Evolutionary conservation across 2,329 filamentous ascomycete species (phyloP), one percentile per base, ranked within the genome.

Genomic region (Aspergillus quadricinctus): DNA sequence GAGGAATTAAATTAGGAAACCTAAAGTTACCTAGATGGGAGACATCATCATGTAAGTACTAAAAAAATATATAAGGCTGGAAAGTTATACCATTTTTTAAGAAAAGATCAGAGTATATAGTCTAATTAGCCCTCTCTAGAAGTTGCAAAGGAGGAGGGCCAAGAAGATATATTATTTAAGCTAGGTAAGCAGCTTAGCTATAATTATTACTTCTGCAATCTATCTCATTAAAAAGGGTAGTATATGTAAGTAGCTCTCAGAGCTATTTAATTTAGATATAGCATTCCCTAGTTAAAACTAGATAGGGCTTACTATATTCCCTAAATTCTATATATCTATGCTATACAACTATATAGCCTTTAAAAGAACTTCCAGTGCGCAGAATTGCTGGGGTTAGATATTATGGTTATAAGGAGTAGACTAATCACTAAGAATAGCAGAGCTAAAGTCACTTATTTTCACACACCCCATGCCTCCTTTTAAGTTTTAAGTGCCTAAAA

Each of bases 331-430:
- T 41, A 73, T 71, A 60, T 72, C 70, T 3, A 66, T 66, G 43
- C 67, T 68, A 57, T 71, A 72, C 3, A 64, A 64, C 67, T 66
- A 72, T 1, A 59, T 62, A 6, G 61, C 61, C 29, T 65, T 59
- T 2, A 72, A 55, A 21, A 72, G 62, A 29, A 73, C 70, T 53
- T 73, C 70, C 5, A 69, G 70, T 4, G 66, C 67, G 49, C 64
- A 66, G 45, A 66, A 71, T 14, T 57, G 58, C 48, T 66, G 62
- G 9, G 68, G 68, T 67, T 84, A 49, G 73, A 81, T 64, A 69
- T 75, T 52, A 68, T 77, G 61, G 72, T 81, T 61, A 66, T 73
- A 61, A 6, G 58, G n/a, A n/a, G 55, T 54, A 66, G 72, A 56
- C 2, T 48, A 50, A 48, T 67, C 50, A 37, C 67, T 67, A 55